Evolutionary conservation across 148 eudicot species (phyloP).

Genomic region (Polygonum maritimum): DNA sequence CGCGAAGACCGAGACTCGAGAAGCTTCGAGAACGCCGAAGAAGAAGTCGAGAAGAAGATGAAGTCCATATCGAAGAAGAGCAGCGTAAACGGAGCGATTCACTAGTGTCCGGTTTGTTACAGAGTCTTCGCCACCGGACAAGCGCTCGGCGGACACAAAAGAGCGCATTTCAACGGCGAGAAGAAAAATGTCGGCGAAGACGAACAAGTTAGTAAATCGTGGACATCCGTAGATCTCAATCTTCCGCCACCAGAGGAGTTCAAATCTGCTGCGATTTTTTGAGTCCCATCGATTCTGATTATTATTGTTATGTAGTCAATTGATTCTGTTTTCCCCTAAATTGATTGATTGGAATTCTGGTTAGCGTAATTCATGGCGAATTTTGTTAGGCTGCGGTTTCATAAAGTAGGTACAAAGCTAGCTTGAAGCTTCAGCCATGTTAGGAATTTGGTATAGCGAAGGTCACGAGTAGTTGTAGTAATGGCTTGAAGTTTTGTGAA

Average conservation of each 20-base stretch:
- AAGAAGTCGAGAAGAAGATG: background rate
- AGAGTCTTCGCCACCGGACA: conserved; percentile 68
- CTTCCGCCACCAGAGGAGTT: conserved; percentile 50
- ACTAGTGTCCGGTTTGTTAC: conserved; percentile 62
- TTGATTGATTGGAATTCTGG: background rate
- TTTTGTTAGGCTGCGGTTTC: background rate
- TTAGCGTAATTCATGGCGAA: background rate
- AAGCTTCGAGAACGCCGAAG: background rate
- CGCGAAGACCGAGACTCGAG: background rate
- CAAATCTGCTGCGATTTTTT: background rate
- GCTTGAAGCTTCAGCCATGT: conserved; percentile 4
- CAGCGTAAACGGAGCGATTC: background rate
- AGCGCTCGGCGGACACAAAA: conserved; percentile 83
- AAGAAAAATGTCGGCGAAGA: conserved; percentile 4
- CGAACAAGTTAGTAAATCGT: background rate
- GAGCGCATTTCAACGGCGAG: conserved; percentile 45
- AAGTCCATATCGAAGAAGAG: background rate
- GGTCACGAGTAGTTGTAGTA: background rate
- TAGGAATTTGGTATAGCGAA: background rate
- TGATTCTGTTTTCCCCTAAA: background rate
- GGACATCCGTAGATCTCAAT: conserved; percentile 55
- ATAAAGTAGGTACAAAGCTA: background rate
- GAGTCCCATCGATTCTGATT: background rate
- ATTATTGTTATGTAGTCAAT: background rate
- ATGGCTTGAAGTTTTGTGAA: too few relatives aligned